These are phyloP conservation scores for Volvox carteri DNA, from an alignment of 163 green algal genomes.

Conservation along the genomic window DNA sequence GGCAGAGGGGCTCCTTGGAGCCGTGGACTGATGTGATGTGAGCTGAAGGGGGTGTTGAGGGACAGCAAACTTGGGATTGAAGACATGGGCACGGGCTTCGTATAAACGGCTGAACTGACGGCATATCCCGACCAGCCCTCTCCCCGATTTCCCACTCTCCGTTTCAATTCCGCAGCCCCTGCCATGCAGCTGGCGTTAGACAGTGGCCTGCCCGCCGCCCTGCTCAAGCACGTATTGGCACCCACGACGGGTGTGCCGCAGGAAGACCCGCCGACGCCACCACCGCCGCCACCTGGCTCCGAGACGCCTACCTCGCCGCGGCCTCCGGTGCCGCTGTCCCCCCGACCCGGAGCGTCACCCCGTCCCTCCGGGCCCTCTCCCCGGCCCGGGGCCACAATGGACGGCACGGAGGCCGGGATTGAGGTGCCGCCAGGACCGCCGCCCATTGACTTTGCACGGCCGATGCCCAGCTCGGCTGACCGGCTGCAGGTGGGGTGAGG, in stretches of 20 bases:
- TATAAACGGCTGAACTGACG: no score
- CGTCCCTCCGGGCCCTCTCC: not conserved
- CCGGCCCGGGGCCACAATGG: not conserved
- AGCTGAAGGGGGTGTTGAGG: no score
- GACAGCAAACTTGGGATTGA: no score
- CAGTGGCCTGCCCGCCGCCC: not conserved
- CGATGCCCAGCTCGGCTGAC: not conserved
- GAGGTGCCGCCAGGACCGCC: not conserved
- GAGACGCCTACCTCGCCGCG: not conserved
- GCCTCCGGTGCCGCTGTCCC: not conserved
- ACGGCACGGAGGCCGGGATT: not conserved
- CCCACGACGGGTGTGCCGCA: constrained; percentile 17
- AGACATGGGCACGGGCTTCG: no score
- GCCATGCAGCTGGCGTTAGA: constrained; percentile 20
- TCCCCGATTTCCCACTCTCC: not conserved
- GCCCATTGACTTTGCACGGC: constrained; percentile 13
- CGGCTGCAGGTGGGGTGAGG: constrained; percentile 8
- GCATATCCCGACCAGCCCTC: no score
- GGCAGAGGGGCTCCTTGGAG: no score
- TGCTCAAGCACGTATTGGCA: constrained; percentile 18
- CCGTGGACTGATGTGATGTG: no score
- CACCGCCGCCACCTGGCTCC: not conserved
- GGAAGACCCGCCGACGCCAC: not conserved
- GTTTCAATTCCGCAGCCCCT: constrained; percentile 2
- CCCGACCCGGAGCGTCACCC: not conserved